A percentile compares a stretch with the other conserved stretches of the same genome.
These are phyloP conservation scores for Zoysia japonica DNA, from an alignment of 176 grass and related monocot species.

Conservation along the genomic window DNA sequence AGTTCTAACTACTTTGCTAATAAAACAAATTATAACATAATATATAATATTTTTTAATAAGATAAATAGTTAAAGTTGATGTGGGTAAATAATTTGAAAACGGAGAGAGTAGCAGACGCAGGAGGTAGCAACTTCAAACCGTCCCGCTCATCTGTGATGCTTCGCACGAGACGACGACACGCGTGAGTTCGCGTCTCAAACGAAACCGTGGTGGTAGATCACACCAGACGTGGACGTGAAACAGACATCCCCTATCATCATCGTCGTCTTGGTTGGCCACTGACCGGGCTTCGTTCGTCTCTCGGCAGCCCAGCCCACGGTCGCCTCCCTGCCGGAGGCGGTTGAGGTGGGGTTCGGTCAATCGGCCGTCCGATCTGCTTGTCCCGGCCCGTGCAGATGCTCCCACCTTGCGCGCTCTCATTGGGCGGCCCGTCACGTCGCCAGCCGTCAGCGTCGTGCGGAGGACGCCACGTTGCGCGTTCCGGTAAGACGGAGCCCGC, in stretches of 20 bases:
- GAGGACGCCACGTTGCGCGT: slow-evolving; percentile 61
- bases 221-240: slow-evolving; percentile 11
- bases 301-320: neutral
- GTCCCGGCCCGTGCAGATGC: slow-evolving; percentile 30
- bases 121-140: slow-evolving; percentile 9
- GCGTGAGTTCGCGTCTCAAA: neutral
- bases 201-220: slow-evolving; percentile 1
- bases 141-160: too few relatives aligned
- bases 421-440: slow-evolving; percentile 55
- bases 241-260: neutral
- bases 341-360: neutral
- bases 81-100: too few relatives aligned
- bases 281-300: neutral
- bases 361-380: slow-evolving; percentile 40
- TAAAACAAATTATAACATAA: too few relatives aligned
- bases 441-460: slow-evolving; percentile 14
- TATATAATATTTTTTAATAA: too few relatives aligned
- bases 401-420: slow-evolving; percentile 34
- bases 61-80: too few relatives aligned
- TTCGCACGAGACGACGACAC: slow-evolving; percentile 8
- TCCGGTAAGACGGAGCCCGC: slow-evolving; percentile 21
- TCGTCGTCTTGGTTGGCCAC: neutral
- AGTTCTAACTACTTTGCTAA: too few relatives aligned
- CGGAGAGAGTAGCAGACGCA: neutral
- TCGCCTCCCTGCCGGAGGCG: neutral